Evolutionary conservation across 495 filamentous ascomycete species (phyloP), one percentile per base, ranked within the genome.

Genomic region (Aspergillus ostianus): DNA sequence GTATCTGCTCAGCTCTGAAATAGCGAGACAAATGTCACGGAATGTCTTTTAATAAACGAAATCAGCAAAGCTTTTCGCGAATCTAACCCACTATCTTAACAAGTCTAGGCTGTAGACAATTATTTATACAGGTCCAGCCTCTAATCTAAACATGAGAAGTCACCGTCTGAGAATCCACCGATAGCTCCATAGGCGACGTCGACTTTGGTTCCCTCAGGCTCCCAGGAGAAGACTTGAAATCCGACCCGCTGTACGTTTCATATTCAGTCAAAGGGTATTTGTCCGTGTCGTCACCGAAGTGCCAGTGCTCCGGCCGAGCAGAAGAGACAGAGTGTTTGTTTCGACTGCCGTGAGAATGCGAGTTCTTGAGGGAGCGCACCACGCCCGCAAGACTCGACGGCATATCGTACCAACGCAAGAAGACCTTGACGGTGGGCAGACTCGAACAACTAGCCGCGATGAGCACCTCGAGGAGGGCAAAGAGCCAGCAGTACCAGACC

Each of bases 401-500:
- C 7, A 23, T 3, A 9, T 26, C 45, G 21, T 45, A 47, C 58
- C 46, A 54, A 2, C 46, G 32, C 17, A 61, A 56, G 48, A 61
- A 56, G 2, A 61, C 58, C 29, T 55, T 55, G 5, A 52, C 58
- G 4, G 53, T 53, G 0, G 58, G 58, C 8, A 61, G 13, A 29
- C 58, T 61, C 3, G 58, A 55, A 12, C 53, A 61, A n/a, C 41
- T 56, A 8, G 47, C 23, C 2, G 58, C 58, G 18, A 61, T 55
- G 8, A 51, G 26, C 13, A 61, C 23, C 53, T 61, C 58, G 47
- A 61, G 19, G 32, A 55, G 23, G 21, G 47, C 58, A 17, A 61
- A 26, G n/a, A 56, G 26, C 58, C 58, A 61, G 27, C 53, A 56
- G 26, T 61, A 61, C 58, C 58, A 61, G 20, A 15, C 53, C n/a